Evolutionary conservation across 1,139 yeast genomes (phyloP).

Genomic region (Protomyces macrosporus): DNA sequence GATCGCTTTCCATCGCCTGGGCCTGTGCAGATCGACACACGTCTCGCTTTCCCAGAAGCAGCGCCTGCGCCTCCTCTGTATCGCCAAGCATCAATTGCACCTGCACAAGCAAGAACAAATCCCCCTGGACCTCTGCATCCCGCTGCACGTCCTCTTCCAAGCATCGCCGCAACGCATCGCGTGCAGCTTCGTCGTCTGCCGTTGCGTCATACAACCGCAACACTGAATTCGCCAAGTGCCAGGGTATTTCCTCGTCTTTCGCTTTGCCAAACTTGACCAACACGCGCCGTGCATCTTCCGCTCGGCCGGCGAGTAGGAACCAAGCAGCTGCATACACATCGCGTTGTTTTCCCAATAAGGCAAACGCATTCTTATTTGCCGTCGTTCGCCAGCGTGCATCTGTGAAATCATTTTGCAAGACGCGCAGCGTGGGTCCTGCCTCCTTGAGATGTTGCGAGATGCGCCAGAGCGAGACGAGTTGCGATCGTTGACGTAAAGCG

Average conservation of each 20-base stretch:
- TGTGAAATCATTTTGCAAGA: slow-evolving; percentile 68
- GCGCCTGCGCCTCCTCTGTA: background rate
- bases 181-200: background rate
- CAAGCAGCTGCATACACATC: slow-evolving; percentile 81
- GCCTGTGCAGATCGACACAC: background rate
- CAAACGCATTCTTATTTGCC: slow-evolving; percentile 89
- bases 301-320: slow-evolving; percentile 71
- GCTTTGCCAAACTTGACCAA: slow-evolving; percentile 50
- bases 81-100: background rate
- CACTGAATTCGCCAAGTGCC: slow-evolving; percentile 75
- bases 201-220: slow-evolving; percentile 34
- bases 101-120: background rate
- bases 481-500: slow-evolving; percentile 70
- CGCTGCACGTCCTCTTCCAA: background rate
- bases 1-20: background rate
- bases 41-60: background rate
- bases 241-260: slow-evolving; percentile 55
- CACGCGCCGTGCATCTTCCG: slow-evolving; percentile 72
- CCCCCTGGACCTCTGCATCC: background rate
- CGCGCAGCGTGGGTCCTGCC: slow-evolving; percentile 70
- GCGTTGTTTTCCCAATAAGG: slow-evolving; percentile 79
- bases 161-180: background rate
- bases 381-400: slow-evolving; percentile 77
- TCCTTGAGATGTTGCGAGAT: slow-evolving; percentile 71
- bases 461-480: slow-evolving; percentile 77